These are phyloP conservation scores for Ophiostoma novo-ulmi DNA, from an alignment of 2,329 filamentous ascomycete genomes.

Conservation along the genomic window DNA sequence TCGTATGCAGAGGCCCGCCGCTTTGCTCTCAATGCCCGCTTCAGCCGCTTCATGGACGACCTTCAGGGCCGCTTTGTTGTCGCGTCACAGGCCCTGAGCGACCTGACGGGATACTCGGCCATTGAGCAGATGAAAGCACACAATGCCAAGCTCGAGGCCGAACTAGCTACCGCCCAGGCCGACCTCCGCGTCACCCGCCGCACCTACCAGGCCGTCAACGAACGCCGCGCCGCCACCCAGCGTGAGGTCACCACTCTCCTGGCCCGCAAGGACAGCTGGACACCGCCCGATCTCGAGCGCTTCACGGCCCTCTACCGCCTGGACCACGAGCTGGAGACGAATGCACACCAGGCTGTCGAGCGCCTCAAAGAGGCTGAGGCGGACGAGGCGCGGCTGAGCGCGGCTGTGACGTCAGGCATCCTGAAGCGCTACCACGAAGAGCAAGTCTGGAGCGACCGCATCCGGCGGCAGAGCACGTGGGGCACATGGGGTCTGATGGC, in stretches of 20 bases:
- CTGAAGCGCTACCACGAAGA: slow-evolving; percentile 94
- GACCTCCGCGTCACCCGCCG: slow-evolving; percentile 67
- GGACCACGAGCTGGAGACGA: slow-evolving; percentile 88
- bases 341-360: slow-evolving; percentile 67
- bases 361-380: slow-evolving; percentile 69
- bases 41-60: slow-evolving; percentile 78
- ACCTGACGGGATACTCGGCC: slow-evolving; percentile 86
- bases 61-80: slow-evolving; percentile 78
- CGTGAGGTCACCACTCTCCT: slow-evolving; percentile 92
- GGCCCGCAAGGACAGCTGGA: slow-evolving; percentile 91
- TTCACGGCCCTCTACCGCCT: slow-evolving; percentile 89
- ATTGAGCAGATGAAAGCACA: slow-evolving; percentile 80
- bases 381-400: slow-evolving; percentile 70
- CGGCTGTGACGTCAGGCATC: slow-evolving; percentile 74
- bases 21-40: slow-evolving; percentile 42
- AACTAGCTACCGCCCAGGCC: slow-evolving; percentile 54
- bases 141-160: slow-evolving; percentile 63
- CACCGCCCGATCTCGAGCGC: slow-evolving; percentile 77
- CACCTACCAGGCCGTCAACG: slow-evolving; percentile 76
- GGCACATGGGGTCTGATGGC: slow-evolving; percentile 98
- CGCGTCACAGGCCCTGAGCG: slow-evolving; percentile 84
- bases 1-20: slow-evolving; percentile 44
- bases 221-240: slow-evolving; percentile 79
- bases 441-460: slow-evolving; percentile 98
- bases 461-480: slow-evolving; percentile 93